Evolutionary conservation across 192 early-diverging fungal genomes (phyloP), one percentile per base, ranked within the genome.

Genomic region (Gamsiella multidivaricata): DNA sequence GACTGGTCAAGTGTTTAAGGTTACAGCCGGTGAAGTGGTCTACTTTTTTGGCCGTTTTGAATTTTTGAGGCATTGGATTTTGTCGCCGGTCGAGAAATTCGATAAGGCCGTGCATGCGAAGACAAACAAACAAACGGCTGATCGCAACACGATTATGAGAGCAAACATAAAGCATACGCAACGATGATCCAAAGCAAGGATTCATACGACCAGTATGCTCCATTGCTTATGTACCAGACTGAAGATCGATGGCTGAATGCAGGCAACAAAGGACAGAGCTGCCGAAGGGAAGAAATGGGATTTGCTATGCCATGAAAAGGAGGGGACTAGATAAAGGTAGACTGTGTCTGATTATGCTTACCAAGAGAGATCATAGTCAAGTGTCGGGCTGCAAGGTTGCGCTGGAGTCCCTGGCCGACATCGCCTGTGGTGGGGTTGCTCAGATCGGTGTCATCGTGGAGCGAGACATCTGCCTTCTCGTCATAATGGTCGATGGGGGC

Each of bases 341-440:
- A 15, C 34, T 29, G 23, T 5, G 0, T n/a, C 18, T 14, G 12
- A 47, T n/a, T n/a, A n/a, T 42, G 41, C 41, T 78, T 69, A 78
- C 74, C 74, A 26, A 78, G 66, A 42, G 74, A 78, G 61, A 78
- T 89, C 81, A 85, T 84, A 69, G 84, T 79, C 84, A 93, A 86
- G 70, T 93, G 91, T 20, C 91, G 86, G 34, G 88, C 84, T 49
- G 88, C 89, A 50, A 93, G 86, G 65, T 80, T 83, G 32, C 91
- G 88, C 69, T 91, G 80, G 18, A 92, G 81, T 46, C 83, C 61
- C 23, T 56, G 11, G 26, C 59, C 65, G 2, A 50, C 65, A 3
- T 43, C 42, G 26, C 41, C 41, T 29, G 52, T 12, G n/a, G 54
- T 23, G 10, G 46, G 32, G 10, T 32, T 29, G 14, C 37, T 32